Conservation (phyloP, 2,329 filamentous ascomycete genomes). For the Trichoderma semiorbis region DNA sequence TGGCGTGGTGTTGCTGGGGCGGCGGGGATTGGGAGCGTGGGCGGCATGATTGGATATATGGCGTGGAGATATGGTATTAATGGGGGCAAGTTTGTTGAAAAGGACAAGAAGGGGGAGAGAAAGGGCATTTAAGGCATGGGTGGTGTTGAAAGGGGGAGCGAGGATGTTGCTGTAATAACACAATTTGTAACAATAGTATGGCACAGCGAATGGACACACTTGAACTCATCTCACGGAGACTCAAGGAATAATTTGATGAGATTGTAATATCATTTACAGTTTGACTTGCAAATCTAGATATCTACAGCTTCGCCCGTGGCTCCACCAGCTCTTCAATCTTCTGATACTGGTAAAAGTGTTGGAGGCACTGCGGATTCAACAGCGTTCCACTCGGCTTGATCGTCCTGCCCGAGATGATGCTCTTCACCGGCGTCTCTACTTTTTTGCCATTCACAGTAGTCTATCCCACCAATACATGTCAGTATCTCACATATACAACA, state of each 20-base stretch:
- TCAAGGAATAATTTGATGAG: not conserved
- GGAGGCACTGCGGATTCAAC: slow-evolving; percentile 69
- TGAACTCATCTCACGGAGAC: not conserved
- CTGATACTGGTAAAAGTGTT: slow-evolving; percentile 74
- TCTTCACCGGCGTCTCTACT: slow-evolving; percentile 79
- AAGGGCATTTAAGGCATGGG: slow-evolving; percentile 4
- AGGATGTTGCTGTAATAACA: not conserved
- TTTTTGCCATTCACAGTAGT: slow-evolving; percentile 83
- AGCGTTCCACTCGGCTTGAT: slow-evolving; percentile 75
- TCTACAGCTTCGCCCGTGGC: slow-evolving; percentile 32
- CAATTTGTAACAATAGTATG: not conserved
- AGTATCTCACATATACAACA: slow-evolving; percentile 14
- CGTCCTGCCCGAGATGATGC: slow-evolving; percentile 71
- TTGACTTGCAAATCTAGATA: not conserved
- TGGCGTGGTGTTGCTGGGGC: slow-evolving; percentile 44
- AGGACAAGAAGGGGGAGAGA: slow-evolving; percentile 22
- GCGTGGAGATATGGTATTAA: slow-evolving; percentile 49
- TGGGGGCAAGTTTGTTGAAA: slow-evolving; percentile 38
- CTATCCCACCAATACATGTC: slow-evolving; percentile 37
- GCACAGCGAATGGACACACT: not conserved
- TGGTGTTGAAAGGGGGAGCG: not conserved
- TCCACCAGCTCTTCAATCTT: slow-evolving; percentile 34
- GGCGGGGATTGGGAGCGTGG: slow-evolving; percentile 46
- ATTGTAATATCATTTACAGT: not conserved
- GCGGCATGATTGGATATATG: slow-evolving; percentile 47